Conservation (phyloP, 768 basidiomycete species). For the Mrakia gelida region DNA sequence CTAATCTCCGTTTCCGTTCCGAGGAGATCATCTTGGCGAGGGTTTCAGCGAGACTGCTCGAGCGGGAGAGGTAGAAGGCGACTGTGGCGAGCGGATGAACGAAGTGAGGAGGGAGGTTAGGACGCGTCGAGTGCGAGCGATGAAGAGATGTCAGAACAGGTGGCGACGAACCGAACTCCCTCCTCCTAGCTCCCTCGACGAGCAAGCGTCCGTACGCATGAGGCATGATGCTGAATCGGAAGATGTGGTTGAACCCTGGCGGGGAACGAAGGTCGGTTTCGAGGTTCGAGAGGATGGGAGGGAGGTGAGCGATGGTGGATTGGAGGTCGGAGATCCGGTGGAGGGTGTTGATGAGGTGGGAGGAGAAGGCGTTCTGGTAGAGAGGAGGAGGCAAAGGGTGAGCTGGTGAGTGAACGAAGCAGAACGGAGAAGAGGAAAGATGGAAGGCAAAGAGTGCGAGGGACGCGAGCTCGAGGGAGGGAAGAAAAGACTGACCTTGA, state of each 20-base stretch:
- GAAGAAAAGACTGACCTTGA: slow-evolving; percentile 17
- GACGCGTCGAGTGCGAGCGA: not conserved
- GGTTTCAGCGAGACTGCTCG: slow-evolving; percentile 73
- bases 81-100: not conserved
- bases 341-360: slow-evolving; percentile 28
- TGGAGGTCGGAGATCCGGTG: slow-evolving; percentile 29
- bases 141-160: not conserved
- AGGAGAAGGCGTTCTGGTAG: slow-evolving; percentile 20
- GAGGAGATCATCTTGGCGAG: slow-evolving; percentile 76
- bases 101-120: not conserved
- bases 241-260: slow-evolving; percentile 29
- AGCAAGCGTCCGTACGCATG: slow-evolving; percentile 27
- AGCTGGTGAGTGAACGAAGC: too few relatives aligned
- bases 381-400: not conserved
- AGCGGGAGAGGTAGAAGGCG: slow-evolving; percentile 69
- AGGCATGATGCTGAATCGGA: slow-evolving; percentile 21
- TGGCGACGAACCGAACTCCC: slow-evolving; percentile 17
- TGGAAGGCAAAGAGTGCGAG: not conserved
- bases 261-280: slow-evolving; percentile 13
- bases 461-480: not conserved
- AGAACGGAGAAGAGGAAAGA: too few relatives aligned
- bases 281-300: slow-evolving; percentile 11
- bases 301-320: slow-evolving; percentile 28
- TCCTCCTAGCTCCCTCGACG: slow-evolving; percentile 22
- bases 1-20: slow-evolving; percentile 75